Base-by-base conservation (phyloP, 768 basidiomycete genomes). In the Leccinum pellstonianum region DNA sequence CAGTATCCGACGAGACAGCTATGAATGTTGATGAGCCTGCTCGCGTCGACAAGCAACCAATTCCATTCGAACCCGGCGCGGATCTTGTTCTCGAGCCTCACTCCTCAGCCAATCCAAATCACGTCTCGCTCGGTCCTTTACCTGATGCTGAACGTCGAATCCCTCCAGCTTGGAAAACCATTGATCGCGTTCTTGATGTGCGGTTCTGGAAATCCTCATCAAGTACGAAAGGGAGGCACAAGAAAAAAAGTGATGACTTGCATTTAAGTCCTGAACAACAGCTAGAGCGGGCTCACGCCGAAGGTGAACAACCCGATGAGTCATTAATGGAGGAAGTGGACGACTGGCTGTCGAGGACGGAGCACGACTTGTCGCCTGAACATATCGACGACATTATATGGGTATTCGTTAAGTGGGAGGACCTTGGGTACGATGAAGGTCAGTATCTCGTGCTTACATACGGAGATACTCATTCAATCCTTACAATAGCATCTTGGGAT, bases 381-480 rank as follows among this genome's bases (percentile, higher is more conserved):
- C 80, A 89, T 65, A 81, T 86, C 29, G 77, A 83, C 41, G 73
- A 82, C 53, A 84, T 96, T 35, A 79, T 86, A 19, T 94, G 91
- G 88, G 85, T 83, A 12, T 95, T 95, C 70, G 79, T 93, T 64
- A 99, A 98, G 72, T 98, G 96, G 96, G 80, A 86, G 48, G 94
- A 94, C 62, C 79, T 98, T 27, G 86, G 90, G n/a, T 97, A 98
- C 62, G 90, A 96, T 21, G 90, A 94, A 79, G 87, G 95, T 92
- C 58, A 55, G 83, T 70, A 59, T 52, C 46, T 48, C 25, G 38
- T 23, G 41, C 11, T 54, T 38, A 17, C 43, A 41, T 31, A 6
- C 41, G 8, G 17, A 10, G 2, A 47, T n/a, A 54, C 52, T 47
- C 41, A 5, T 53, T 56, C 49, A 65, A 23, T 23, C 51, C 17